Evolutionary conservation across 345 rosid genomes (phyloP).

Genomic region (Citrus cavaleriei): DNA sequence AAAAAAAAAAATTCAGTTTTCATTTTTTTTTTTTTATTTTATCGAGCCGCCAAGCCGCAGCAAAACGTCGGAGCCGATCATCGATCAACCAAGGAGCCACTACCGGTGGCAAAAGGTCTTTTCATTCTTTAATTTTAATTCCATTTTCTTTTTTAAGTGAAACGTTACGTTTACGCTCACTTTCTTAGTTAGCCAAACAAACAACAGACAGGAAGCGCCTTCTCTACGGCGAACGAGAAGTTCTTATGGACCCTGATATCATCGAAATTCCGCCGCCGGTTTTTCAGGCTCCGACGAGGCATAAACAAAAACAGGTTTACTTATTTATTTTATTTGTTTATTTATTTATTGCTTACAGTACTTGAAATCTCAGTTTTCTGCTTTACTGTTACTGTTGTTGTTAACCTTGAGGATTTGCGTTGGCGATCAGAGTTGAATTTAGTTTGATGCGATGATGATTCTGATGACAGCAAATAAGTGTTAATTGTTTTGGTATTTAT

Average conservation of each 20-base stretch:
- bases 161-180: not conserved
- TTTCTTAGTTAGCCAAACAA: conserved; percentile 26
- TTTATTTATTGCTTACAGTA: not conserved
- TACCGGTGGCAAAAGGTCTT: conserved; percentile 20
- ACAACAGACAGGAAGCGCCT: conserved; percentile 40
- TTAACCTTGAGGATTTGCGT: not conserved
- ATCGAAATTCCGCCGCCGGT: conserved; percentile 59
- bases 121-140: not conserved
- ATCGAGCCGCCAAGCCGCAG: not conserved
- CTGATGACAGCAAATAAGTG: not conserved
- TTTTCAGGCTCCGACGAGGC: conserved; percentile 29
- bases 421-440: not conserved
- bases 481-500: not conserved
- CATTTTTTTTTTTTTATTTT: not conserved
- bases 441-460: not conserved
- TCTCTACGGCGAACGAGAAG: conserved; percentile 11
- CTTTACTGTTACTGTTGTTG: not conserved
- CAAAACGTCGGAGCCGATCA: conserved; percentile 6
- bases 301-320: conserved; percentile 47
- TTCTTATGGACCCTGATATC: conserved; percentile 59
- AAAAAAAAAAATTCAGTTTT: not conserved
- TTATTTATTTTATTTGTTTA: not conserved
- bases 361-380: not conserved
- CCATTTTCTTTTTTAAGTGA: not conserved
- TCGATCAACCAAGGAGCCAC: conserved; percentile 20